Evolutionary conservation across 768 basidiomycete species (phyloP), one percentile per base, ranked within the genome.

Genomic region (Leccinum longicurvipes): DNA sequence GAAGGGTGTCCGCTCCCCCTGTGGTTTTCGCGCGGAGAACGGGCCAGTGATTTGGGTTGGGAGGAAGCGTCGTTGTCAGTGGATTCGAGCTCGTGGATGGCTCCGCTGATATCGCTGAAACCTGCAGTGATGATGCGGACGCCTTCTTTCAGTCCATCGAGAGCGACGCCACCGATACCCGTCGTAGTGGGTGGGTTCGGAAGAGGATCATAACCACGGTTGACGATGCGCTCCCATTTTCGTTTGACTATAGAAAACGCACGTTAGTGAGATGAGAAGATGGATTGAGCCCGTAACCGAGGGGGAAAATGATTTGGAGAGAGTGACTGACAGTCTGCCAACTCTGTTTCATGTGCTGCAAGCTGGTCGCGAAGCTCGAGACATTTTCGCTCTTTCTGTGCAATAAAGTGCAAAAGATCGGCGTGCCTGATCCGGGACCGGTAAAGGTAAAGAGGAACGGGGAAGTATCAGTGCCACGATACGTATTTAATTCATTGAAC

Each of bases 371-470:
- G 84, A 44, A 93, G 76, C 55, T 93, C 91, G 39, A 93, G 80
- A 62, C 89, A 91, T 67, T 84, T 87, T 0, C 87, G 82, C 67
- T 93, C 91, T 60, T 93, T 92, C 71, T 91, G 89, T 0, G 91
- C 91, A 50, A 93, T 93, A 56, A 87, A 86, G 28, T 81, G 86
- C n/a, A 93, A 74, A 2, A 93, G 73, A 53, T 92, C 90, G 6
- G 86, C 83, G 63, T 93, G 89, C 64, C 91, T 93, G 58, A 28
- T 51, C 23, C 41, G 27, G 23, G 4, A 23, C 10, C 29, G 34
- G 48, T 19, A 45, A 24, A 24, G 17, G 6, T 10, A 1, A 11
- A 36, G 15, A 23, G 2, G 3, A 19, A 27, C 15, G 4, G 14
- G n/a, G 12, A 15, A 27, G 25, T 50, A 19, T n/a, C 29, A 29